Conservation (phyloP, 176 grass and related monocot species). For the Pontederia crassipes region DNA sequence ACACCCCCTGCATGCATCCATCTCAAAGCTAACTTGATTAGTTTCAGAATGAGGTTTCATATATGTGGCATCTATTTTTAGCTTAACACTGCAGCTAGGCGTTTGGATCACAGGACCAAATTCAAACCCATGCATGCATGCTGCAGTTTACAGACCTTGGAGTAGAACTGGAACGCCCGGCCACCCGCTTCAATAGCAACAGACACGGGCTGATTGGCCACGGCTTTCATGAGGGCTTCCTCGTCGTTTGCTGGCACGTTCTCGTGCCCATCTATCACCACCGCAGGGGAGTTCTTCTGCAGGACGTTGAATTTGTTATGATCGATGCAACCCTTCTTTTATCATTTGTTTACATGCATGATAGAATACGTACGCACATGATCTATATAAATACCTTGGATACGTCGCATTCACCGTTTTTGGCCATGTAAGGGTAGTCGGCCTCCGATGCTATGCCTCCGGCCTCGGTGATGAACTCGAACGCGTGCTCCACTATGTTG, state of each 20-base stretch:
- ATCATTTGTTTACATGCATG: too few relatives aligned
- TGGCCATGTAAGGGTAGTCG: slow-evolving; percentile 32
- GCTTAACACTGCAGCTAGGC: not conserved
- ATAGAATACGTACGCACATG: not conserved
- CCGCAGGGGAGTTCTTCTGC: not conserved
- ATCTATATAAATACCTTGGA: slow-evolving; percentile 1
- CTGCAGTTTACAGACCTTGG: too few relatives aligned
- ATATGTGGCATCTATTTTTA: not conserved
- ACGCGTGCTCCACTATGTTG: too few relatives aligned
- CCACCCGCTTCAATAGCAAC: not conserved
- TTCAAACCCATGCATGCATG: too few relatives aligned
- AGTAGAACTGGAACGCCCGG: not conserved
- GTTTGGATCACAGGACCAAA: too few relatives aligned
- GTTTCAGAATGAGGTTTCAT: not conserved
- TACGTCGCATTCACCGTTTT: slow-evolving; percentile 16
- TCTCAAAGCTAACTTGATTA: not conserved
- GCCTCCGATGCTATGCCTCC: slow-evolving; percentile 17
- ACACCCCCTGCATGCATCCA: slow-evolving; percentile 11
- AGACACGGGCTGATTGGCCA: not conserved
- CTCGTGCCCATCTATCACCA: not conserved
- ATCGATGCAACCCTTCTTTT: not conserved
- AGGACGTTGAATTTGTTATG: not conserved
- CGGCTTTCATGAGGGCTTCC: not conserved
- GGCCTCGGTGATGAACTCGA: slow-evolving; percentile 17
- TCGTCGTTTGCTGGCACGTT: not conserved